These are phyloP conservation scores for Daedaleopsis nitida DNA, from an alignment of 768 basidiomycete genomes.

Conservation along the genomic window DNA sequence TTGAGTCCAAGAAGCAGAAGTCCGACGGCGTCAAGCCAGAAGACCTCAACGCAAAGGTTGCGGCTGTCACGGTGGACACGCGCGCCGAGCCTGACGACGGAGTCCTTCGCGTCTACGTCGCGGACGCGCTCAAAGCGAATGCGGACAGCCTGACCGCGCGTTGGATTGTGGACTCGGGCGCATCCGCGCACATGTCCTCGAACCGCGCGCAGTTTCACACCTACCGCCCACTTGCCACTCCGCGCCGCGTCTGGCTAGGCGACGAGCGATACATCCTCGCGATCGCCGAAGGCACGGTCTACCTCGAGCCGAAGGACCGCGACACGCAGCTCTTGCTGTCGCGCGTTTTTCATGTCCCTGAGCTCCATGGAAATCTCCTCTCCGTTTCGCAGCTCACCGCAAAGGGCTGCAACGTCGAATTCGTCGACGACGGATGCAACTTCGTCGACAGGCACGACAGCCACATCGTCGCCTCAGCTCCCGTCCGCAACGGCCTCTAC, in stretches of 20 bases:
- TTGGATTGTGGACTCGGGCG: conserved; percentile 24
- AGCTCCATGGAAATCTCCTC: conserved; percentile 25
- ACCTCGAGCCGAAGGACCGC: background rate
- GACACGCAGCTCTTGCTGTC: conserved; percentile 3
- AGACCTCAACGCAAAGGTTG: conserved; percentile 12
- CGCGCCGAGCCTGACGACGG: background rate
- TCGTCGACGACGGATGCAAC: conserved; percentile 3
- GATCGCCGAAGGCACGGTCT: conserved; percentile 11
- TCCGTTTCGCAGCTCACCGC: conserved; percentile 20
- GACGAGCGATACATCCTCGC: conserved; percentile 20
- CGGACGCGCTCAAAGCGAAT: conserved; percentile 2
- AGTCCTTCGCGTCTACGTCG: conserved; percentile 3
- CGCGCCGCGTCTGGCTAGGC: conserved; percentile 16
- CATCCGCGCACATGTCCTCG: conserved; percentile 20
- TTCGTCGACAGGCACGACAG: background rate
- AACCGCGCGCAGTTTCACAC: conserved; percentile 11
- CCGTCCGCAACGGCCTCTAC: conserved; percentile 13
- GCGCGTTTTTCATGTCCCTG: conserved; percentile 22
- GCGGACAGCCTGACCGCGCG: background rate
- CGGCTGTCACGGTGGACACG: background rate
- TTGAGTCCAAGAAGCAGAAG: conserved; percentile 8
- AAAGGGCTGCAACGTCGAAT: background rate
- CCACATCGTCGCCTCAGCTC: background rate
- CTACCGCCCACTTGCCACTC: background rate
- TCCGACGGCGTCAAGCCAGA: background rate